These are phyloP conservation scores for Nannochloropsis salina DNA, from an alignment of 108 stramenopile genomes.

Conservation along the genomic window DNA sequence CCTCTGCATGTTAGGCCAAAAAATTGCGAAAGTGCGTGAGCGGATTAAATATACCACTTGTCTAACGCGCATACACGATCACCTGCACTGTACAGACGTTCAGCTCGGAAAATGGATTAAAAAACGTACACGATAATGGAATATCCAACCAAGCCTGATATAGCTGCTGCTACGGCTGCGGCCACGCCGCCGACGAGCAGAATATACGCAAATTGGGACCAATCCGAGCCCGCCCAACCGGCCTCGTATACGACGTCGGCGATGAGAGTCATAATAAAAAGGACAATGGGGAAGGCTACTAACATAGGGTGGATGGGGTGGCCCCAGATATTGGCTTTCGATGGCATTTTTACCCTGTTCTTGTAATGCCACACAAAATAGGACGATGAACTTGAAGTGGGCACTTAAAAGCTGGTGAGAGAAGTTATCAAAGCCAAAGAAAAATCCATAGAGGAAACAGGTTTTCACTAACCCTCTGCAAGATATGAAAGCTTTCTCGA, in stretches of 20 bases:
- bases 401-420: no score
- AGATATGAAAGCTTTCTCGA: no score
- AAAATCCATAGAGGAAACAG: no score
- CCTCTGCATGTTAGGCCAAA: not conserved
- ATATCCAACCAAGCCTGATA: not conserved
- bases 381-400: no score
- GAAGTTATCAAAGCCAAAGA: no score
- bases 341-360: not conserved
- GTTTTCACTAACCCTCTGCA: no score
- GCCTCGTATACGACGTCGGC: slow-evolving; percentile 19
- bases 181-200: not conserved
- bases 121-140: not conserved
- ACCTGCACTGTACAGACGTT: no score
- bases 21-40: not conserved
- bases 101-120: not conserved
- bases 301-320: slow-evolving; percentile 13
- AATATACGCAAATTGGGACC: slow-evolving; percentile 20
- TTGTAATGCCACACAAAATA: no score
- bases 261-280: not conserved
- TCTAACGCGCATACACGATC: no score
- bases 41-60: not conserved
- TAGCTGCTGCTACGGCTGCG: not conserved
- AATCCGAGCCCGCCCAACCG: not conserved
- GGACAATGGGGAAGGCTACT: not conserved
- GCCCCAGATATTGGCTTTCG: not conserved